A percentile compares a stretch with the other conserved stretches of the same genome.
phyloP scores from a whole-genome alignment of 176 grass and related monocot species.

The Phoenix roebelenii region DNA sequence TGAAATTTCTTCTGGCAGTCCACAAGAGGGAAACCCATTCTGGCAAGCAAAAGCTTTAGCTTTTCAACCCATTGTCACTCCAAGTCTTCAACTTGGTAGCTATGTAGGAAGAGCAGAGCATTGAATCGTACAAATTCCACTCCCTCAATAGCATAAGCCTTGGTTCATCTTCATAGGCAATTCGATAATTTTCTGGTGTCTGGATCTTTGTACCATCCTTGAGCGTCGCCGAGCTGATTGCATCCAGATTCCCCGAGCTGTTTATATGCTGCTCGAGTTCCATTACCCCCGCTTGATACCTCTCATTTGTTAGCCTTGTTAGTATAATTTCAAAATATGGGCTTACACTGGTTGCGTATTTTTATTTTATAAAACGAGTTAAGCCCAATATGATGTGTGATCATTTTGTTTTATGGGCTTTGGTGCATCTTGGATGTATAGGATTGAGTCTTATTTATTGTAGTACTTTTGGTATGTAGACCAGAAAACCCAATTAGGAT shows the following conservation, averaged over 20 bases:
- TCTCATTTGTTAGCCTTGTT: conserved; percentile 83
- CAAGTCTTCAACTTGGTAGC: conserved; percentile 83
- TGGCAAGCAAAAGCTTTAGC: conserved; percentile 71
- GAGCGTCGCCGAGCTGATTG: conserved; percentile 48
- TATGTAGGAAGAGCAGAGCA: conserved; percentile 83
- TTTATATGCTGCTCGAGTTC: conserved; percentile 93
- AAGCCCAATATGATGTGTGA: too few species aligned
- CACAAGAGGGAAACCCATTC: conserved; percentile 75
- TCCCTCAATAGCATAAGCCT: conserved; percentile 69
- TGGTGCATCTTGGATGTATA: too few species aligned
- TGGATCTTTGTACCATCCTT: conserved; percentile 83
- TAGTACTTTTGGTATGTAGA: too few species aligned
- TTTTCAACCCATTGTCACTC: conserved; percentile 94
- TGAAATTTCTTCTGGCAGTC: conserved; percentile 91
- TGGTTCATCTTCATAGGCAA: conserved; percentile 87
- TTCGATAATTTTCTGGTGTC: conserved; percentile 61
- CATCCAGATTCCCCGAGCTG: conserved; percentile 53
- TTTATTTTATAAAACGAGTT: too few species aligned
- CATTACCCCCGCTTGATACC: conserved; percentile 74
- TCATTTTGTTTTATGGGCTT: too few species aligned
- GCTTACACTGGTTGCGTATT: too few species aligned
- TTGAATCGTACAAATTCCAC: conserved; percentile 85
- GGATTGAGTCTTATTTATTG: too few species aligned
- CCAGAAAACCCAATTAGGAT: too few species aligned
- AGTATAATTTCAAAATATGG: too few species aligned